phyloP scores from a whole-genome alignment of 129 eudicot genomes.

The Ambrosia artemisiifolia region DNA sequence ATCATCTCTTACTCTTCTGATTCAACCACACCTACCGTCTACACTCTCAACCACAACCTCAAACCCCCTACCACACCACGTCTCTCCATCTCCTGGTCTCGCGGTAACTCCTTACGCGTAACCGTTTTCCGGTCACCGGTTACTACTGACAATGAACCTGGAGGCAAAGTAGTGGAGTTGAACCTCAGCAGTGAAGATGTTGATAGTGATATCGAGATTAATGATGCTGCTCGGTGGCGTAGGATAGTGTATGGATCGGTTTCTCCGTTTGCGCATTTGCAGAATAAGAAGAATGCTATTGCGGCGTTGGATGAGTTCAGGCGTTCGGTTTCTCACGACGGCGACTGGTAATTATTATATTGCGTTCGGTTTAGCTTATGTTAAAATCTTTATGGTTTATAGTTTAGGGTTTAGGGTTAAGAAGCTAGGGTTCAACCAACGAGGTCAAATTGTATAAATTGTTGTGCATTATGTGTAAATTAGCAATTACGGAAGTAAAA shows the following conservation, averaged over 20 bases:
- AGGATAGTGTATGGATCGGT: constrained; percentile 80
- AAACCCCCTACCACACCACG: constrained; percentile 57
- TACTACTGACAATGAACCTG: constrained; percentile 23
- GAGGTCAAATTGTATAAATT: background rate
- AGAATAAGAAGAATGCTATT: constrained; percentile 66
- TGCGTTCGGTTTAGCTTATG: background rate
- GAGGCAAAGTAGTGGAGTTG: constrained; percentile 76
- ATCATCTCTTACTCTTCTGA: constrained; percentile 38
- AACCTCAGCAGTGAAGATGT: constrained; percentile 48
- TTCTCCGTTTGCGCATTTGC: constrained; percentile 81
- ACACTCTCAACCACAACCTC: constrained; percentile 64
- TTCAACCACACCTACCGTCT: constrained; percentile 29
- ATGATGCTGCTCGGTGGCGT: constrained; percentile 62
- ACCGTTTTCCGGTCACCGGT: constrained; percentile 49
- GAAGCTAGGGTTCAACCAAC: too few species aligned
- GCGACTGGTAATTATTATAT: constrained; percentile 48
- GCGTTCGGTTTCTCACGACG: constrained; percentile 32
- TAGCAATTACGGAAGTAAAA: background rate
- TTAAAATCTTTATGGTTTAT: too few species aligned
- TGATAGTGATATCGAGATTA: constrained; percentile 48
- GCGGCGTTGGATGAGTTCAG: constrained; percentile 38
- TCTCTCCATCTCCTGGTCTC: constrained; percentile 80
- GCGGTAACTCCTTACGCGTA: constrained; percentile 86
- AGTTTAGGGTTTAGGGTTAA: too few species aligned
- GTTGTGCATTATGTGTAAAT: too few species aligned